Base-by-base conservation (phyloP, 768 basidiomycete species). In the Lepiota brunneoincarnata region DNA sequence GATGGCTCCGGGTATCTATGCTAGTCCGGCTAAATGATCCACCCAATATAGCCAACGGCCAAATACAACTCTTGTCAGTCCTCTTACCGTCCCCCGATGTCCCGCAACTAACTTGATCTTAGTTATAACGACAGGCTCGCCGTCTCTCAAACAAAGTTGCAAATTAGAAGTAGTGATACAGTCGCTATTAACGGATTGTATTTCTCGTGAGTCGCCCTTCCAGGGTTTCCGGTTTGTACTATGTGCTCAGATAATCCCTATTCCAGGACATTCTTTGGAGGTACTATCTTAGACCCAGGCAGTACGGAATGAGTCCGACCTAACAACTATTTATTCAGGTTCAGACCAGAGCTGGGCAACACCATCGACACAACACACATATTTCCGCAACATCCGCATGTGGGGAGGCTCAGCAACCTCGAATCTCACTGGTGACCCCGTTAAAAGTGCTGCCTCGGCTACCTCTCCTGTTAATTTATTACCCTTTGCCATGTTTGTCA, bases 211-310 rank as follows among this genome's bases (percentile, higher is more conserved):
- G 84, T 68, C 4, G 26, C 31, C 54, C 6, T 51, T 23, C 58
- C 35, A 36, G 11, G 2, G 7, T 17, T 17, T 40, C 14, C 40
- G 21, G n/a, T 45, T 18, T 40, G 46, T 18, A 34, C 56, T 40
- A 26, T 24, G 42, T 31, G 52, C 49, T 57, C 18, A 51, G 41
- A 24, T 38, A 26, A 51, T 10, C 26, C 23, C 6, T 12, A 44
- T 4, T 43, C 7, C 56, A 88, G 87, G 31, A 91, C 89, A 18
- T 92, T 93, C 73, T 93, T 91, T 63, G 91, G 90, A 69, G 91
- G 88, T 73, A 58, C n/a, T 7, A 17, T 20, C 11, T 39, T 14
- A 65, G 55, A 55, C 15, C 5, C 31, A 31, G 31, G 26, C 21
- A 14, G 21, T 11, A 34, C 23, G 35, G n/a, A 45, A 18, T 39